These are phyloP conservation scores for Cytidiella melzeri DNA, from an alignment of 768 basidiomycete species.

Conservation along the genomic window DNA sequence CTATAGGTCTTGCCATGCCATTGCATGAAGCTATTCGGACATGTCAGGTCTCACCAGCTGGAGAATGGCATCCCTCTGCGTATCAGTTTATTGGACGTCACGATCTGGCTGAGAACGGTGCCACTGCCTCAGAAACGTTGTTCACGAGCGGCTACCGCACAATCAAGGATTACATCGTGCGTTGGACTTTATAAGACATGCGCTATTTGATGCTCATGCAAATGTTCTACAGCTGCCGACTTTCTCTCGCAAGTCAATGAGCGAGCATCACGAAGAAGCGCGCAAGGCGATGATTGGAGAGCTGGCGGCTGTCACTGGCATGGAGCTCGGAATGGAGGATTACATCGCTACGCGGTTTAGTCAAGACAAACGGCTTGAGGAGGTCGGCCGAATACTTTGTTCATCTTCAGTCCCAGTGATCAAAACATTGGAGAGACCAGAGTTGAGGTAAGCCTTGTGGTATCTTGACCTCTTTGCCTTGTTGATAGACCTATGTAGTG, in stretches of 20 bases:
- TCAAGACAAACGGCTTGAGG: conserved; percentile 83
- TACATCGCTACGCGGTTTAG: conserved; percentile 85
- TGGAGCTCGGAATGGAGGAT: conserved; percentile 65
- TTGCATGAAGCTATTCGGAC: conserved; percentile 80
- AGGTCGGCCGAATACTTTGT: conserved; percentile 86
- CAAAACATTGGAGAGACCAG: conserved; percentile 57
- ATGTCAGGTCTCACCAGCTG: conserved; percentile 73
- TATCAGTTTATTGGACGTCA: conserved; percentile 68
- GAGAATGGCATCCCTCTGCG: conserved; percentile 63
- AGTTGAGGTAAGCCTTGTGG: conserved; percentile 66
- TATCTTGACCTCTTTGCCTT: too few relatives aligned
- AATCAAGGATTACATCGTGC: conserved; percentile 52
- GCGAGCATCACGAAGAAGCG: conserved; percentile 43
- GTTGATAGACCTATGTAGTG: conserved; percentile 44
- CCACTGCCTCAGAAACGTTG: conserved; percentile 37
- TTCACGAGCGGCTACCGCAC: conserved; percentile 50
- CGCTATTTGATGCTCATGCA: neutral
- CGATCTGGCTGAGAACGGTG: conserved; percentile 66
- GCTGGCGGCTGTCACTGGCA: conserved; percentile 55
- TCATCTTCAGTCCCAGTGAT: conserved; percentile 68
- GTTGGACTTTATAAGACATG: conserved; percentile 16
- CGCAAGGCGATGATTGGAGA: conserved; percentile 46
- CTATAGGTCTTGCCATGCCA: conserved; percentile 70
- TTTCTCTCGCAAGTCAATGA: conserved; percentile 44
- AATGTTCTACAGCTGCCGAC: conserved; percentile 39